Evolutionary conservation across 179 eudicot genomes (phyloP).

Genomic region (Beta lomatogona): DNA sequence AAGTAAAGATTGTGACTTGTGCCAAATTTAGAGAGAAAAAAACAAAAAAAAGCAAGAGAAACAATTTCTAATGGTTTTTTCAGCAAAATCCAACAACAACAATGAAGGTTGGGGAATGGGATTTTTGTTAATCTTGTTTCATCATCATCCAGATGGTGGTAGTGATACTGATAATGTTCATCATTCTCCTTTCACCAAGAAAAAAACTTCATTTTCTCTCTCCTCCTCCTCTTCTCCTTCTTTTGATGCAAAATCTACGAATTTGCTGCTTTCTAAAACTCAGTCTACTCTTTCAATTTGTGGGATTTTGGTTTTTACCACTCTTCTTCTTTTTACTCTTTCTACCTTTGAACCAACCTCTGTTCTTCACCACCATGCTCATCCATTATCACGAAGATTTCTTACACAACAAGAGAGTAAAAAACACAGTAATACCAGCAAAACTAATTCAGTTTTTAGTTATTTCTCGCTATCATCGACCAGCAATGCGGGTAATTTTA

Average conservation of each 20-base stretch:
- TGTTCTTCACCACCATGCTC: neutral
- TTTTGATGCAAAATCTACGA: slow-evolving; percentile 8
- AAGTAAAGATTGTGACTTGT: slow-evolving; percentile 3
- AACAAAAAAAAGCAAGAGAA: too few relatives aligned
- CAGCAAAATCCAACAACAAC: slow-evolving; percentile 10
- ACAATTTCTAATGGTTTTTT: slow-evolving; percentile 23
- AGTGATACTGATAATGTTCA: neutral
- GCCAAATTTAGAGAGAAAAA: neutral
- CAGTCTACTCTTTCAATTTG: slow-evolving; percentile 78
- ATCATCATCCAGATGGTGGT: slow-evolving; percentile 8
- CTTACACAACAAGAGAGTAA: neutral
- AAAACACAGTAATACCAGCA: neutral
- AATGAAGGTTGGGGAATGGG: slow-evolving; percentile 33
- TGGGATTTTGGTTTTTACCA: slow-evolving; percentile 54
- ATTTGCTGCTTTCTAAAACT: slow-evolving; percentile 46
- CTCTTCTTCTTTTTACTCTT: slow-evolving; percentile 70
- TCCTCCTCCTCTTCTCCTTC: slow-evolving; percentile 15
- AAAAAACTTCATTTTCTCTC: neutral
- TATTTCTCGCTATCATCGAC: neutral
- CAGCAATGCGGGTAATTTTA: slow-evolving; percentile 14
- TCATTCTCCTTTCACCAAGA: neutral
- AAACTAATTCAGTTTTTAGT: neutral
- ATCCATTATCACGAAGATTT: slow-evolving; percentile 1
- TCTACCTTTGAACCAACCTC: slow-evolving; percentile 57
- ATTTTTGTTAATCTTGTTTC: slow-evolving; percentile 29